phyloP scores from a whole-genome alignment of 345 rosid species.

The Geranium brycei region DNA sequence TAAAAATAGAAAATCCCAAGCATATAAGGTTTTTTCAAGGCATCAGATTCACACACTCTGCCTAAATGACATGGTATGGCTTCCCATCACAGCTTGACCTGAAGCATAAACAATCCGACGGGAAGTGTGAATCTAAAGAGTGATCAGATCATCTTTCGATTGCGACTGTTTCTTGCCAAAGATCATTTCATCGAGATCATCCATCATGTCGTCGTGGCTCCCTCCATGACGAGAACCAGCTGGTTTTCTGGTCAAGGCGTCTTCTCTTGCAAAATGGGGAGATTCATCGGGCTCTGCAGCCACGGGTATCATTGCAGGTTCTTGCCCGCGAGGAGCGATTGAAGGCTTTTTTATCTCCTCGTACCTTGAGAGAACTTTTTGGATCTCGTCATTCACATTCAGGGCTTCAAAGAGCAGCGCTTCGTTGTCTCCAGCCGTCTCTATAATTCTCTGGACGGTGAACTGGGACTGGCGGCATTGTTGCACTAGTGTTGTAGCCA shows the following conservation, averaged over 20 bases:
- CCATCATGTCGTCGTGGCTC: slow-evolving; percentile 77
- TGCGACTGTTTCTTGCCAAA: slow-evolving; percentile 66
- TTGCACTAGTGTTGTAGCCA: slow-evolving; percentile 54
- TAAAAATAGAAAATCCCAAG: neutral
- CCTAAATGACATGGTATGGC: neutral
- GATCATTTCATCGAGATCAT: slow-evolving; percentile 94
- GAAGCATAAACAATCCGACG: slow-evolving; percentile 1
- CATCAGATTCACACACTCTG: neutral
- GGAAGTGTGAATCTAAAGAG: neutral
- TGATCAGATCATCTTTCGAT: slow-evolving; percentile 69
- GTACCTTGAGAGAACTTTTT: slow-evolving; percentile 58
- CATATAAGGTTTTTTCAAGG: neutral
- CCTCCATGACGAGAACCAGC: slow-evolving; percentile 50
- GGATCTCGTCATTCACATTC: slow-evolving; percentile 84
- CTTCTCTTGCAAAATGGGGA: slow-evolving; percentile 39
- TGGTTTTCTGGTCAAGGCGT: slow-evolving; percentile 62
- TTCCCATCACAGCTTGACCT: slow-evolving; percentile 1
- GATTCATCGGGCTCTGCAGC: slow-evolving; percentile 76
- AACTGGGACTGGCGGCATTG: slow-evolving; percentile 62
- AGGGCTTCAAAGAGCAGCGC: slow-evolving; percentile 80
- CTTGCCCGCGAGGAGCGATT: slow-evolving; percentile 29
- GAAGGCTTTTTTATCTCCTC: slow-evolving; percentile 56
- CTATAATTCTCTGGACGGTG: slow-evolving; percentile 61
- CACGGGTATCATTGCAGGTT: slow-evolving; percentile 85
- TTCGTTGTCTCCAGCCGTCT: slow-evolving; percentile 71